A percentile compares a stretch with the other conserved stretches of the same genome.
phyloP scores from a whole-genome alignment of 345 rosid genomes.

The Syzygium oleosum region DNA sequence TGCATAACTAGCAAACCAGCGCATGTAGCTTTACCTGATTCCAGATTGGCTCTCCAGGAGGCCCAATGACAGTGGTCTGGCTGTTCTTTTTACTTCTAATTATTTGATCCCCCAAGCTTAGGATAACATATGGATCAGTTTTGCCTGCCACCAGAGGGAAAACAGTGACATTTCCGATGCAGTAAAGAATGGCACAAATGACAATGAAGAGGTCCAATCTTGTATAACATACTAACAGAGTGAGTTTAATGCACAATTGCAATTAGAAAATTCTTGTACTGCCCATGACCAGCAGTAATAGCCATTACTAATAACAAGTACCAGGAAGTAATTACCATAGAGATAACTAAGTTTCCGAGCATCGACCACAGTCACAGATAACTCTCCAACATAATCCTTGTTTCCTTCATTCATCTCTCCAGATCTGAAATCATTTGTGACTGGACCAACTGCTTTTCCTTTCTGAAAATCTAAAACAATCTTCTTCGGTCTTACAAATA shows the following conservation, averaged over 20 bases:
- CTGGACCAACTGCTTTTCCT: slow-evolving; percentile 92
- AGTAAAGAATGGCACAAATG: not conserved
- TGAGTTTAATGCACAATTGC: not conserved
- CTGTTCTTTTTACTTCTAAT: slow-evolving; percentile 96
- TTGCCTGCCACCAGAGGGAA: slow-evolving; percentile 44
- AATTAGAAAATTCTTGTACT: not conserved
- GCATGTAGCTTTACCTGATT: slow-evolving; percentile 66
- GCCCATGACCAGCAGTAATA: not conserved
- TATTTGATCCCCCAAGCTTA: slow-evolving; percentile 74
- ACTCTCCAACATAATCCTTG: slow-evolving; percentile 86
- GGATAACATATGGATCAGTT: slow-evolving; percentile 94
- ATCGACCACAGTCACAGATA: slow-evolving; percentile 92
- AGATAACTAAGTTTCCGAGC: slow-evolving; percentile 81
- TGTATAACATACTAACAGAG: not conserved
- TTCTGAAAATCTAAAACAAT: slow-evolving; percentile 94
- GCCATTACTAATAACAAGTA: not conserved
- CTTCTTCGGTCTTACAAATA: slow-evolving; percentile 97
- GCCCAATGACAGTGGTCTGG: slow-evolving; percentile 88
- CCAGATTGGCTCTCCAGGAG: slow-evolving; percentile 98
- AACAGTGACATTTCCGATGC: not conserved
- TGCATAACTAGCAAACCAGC: not conserved
- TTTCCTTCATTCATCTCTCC: slow-evolving; percentile 89
- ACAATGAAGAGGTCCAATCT: not conserved
- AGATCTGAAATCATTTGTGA: slow-evolving; percentile 51
- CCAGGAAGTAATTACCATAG: slow-evolving; percentile 37